Conservation (phyloP, 768 basidiomycete genomes). For the Plicaturopsis crispa region DNA sequence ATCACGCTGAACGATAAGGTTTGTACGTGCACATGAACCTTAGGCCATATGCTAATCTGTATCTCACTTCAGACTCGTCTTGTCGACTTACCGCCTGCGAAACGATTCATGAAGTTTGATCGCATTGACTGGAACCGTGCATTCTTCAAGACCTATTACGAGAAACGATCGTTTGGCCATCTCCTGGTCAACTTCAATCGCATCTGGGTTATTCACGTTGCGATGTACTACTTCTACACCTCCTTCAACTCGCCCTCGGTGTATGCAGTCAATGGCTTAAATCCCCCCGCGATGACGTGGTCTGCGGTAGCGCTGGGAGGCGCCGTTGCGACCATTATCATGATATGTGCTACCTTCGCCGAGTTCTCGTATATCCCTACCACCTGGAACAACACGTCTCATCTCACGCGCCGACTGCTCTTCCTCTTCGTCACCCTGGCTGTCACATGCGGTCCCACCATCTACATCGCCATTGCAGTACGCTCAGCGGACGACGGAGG, state of each 20-base stretch:
- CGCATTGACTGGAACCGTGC: constrained; percentile 93
- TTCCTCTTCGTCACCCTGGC: constrained; percentile 89
- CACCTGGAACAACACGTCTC: constrained; percentile 98
- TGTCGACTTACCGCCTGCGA: constrained; percentile 83
- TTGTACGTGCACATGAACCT: constrained; percentile 3
- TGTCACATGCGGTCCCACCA: constrained; percentile 86
- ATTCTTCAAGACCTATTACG: constrained; percentile 99
- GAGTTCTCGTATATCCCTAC: constrained; percentile 98
- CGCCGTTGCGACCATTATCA: constrained; percentile 91
- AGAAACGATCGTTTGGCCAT: constrained; percentile 95
- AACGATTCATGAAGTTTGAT: constrained; percentile 96
- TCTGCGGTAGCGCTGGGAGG: constrained; percentile 93
- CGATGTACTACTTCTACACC: constrained; percentile 95
- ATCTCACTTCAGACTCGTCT: constrained; percentile 59
- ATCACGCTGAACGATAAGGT: constrained; percentile 90
- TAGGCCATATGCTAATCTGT: constrained; percentile 3
- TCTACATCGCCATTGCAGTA: constrained; percentile 90
- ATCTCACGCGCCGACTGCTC: constrained; percentile 83
- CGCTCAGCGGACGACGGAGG: constrained; percentile 49
- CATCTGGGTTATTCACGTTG: constrained; percentile 96
- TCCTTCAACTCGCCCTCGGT: constrained; percentile 87
- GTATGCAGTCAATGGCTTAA: constrained; percentile 53
- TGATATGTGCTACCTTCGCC: constrained; percentile 88
- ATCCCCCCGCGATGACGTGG: constrained; percentile 80
- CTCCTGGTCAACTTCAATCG: constrained; percentile 99